Evolutionary conservation across 1,139 yeast genomes (phyloP), one percentile per base, ranked within the genome.

Genomic region (Yamadazyma trypodendri): DNA sequence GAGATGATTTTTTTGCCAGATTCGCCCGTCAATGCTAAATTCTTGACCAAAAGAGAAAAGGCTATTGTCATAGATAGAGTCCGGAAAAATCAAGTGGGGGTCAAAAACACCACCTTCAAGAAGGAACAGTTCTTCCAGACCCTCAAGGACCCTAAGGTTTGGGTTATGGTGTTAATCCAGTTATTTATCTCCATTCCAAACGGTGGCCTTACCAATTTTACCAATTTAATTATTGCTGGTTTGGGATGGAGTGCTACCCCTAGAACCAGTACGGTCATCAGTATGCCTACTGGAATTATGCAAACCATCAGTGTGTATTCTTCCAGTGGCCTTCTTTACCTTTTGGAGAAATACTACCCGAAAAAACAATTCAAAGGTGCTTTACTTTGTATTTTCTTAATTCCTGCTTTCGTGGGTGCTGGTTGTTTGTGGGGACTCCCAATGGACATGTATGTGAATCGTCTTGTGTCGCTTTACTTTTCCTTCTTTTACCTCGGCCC

Each of bases 21-120:
- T 37, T 65, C 18, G 46, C 58, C 27, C 30, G 46, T 5, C 54
- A 61, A 13, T 42, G 46, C 44, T 63, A 59, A 37, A 23, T 43
- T 32, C 40, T 49, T 66, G 23, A 46, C 40, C 18, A 51, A 49
- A n/a, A 48, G 54, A 14, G 65, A 63, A 38, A 65, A 58, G 38
- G 44, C 53, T 21, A 47, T 55, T 23, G 53, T 63, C 30, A 54
- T 64, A 24, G 58, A 59, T 29, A 50, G 61, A 18, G 60, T 65
- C n/a, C 52, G 63, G 30, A 43, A 48, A 11, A 65, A 63, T 40
- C 60, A 58, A 43, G 51, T 55, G 1, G 68, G 68, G 2, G 57
- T 64, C 10, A 56, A 55, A 30, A 53, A 56, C 24, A 46, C 48
- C 22, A 50, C 49, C 32, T 54, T 61, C 45, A 61, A 55, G 31